Conservation (phyloP, 176 grass and related monocot genomes). For the Triticum dicoccoides region DNA sequence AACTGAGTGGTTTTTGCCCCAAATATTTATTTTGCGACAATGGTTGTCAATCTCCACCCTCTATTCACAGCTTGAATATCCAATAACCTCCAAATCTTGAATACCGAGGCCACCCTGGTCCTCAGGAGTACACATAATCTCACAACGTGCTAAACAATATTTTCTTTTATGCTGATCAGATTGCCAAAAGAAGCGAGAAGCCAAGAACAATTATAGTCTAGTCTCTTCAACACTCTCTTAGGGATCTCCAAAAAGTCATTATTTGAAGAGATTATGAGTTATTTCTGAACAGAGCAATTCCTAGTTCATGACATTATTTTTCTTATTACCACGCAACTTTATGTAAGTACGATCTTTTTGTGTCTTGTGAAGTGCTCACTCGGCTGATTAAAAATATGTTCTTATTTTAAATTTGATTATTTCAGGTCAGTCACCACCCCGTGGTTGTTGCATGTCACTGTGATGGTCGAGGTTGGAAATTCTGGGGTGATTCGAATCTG, state of each 20-base stretch:
- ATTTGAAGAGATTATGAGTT: neutral
- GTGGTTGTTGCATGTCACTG: slow-evolving; percentile 97
- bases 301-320: slow-evolving; percentile 19
- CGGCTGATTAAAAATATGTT: neutral
- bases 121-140: neutral
- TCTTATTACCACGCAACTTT: neutral
- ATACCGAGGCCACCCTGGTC: neutral
- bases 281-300: neutral
- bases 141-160: neutral
- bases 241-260: neutral
- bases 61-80: neutral
- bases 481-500: slow-evolving; percentile 94
- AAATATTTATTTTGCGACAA: neutral
- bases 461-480: slow-evolving; percentile 88
- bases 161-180: neutral
- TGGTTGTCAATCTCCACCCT: too few species aligned
- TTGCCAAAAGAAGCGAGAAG: neutral
- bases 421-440: slow-evolving; percentile 94
- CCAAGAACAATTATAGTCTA: neutral
- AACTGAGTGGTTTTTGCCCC: neutral
- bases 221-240: neutral
- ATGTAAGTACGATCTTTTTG: neutral
- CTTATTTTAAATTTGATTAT: slow-evolving; percentile 17
- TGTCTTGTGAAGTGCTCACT: neutral
- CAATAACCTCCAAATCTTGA: neutral